Evolutionary conservation across 306 rosid species (phyloP).

Genomic region (Herpetospermum pedunculosum): DNA sequence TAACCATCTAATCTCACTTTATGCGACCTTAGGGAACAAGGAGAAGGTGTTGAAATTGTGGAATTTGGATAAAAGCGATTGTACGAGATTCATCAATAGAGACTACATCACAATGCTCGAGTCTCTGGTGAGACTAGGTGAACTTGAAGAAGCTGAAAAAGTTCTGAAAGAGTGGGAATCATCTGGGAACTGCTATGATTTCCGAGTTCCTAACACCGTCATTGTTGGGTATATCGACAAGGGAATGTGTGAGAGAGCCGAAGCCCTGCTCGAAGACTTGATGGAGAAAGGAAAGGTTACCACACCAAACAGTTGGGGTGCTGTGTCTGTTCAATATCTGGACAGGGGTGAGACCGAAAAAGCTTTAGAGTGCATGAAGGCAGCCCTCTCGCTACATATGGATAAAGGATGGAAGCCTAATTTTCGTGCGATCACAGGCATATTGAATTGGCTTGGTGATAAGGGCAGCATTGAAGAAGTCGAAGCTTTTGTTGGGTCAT

Average conservation of each 20-base stretch:
- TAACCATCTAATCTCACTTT: conserved; percentile 63
- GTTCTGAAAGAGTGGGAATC: conserved; percentile 64
- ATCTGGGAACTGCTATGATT: conserved; percentile 64
- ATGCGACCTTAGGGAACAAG: conserved; percentile 40
- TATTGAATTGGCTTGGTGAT: conserved; percentile 57
- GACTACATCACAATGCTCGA: conserved; percentile 48
- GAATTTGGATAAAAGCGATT: conserved; percentile 44
- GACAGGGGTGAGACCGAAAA: conserved; percentile 42
- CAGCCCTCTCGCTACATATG: conserved; percentile 24
- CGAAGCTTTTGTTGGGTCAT: conserved; percentile 36
- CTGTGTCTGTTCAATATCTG: conserved; percentile 44
- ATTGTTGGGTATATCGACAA: conserved; percentile 38
- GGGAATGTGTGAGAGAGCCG: conserved; percentile 49
- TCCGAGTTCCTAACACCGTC: conserved; percentile 39
- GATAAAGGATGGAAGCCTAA: conserved; percentile 55
- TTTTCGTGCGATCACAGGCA: conserved; percentile 11
- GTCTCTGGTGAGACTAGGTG: conserved; percentile 58
- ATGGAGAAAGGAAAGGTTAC: conserved; percentile 42
- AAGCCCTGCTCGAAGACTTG: conserved; percentile 47
- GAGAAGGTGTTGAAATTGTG: conserved; percentile 63
- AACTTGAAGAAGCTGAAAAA: conserved; percentile 57
- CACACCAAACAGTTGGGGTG: conserved; percentile 41
- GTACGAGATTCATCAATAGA: conserved; percentile 62
- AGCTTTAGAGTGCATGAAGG: conserved; percentile 42
- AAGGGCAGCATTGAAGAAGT: conserved; percentile 42